Conservation (phyloP, 441 rosid species). For the Metrosideros polymorpha region DNA sequence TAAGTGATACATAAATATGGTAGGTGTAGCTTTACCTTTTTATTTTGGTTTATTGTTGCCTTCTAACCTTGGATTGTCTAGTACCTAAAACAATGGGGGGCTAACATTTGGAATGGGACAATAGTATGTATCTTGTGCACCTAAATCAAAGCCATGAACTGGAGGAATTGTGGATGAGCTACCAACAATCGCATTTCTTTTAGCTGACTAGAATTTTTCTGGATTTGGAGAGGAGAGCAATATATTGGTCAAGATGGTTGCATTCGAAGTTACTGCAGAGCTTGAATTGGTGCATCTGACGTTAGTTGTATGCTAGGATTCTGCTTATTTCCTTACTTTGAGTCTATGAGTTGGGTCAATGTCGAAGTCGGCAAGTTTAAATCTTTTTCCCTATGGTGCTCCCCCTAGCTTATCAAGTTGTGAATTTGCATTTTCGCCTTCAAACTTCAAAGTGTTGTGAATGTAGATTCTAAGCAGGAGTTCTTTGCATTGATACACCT, state of each 20-base stretch:
- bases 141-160: not conserved
- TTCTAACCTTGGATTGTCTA: not conserved
- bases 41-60: not conserved
- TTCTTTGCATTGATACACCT: not conserved
- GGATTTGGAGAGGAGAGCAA: not conserved
- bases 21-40: not conserved
- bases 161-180: not conserved
- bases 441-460: not conserved
- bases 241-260: not conserved
- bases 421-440: not conserved
- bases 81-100: not conserved
- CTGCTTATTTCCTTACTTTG: not conserved
- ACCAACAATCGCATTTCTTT: not conserved
- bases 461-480: not conserved
- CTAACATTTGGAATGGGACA: not conserved
- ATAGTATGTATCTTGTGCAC: not conserved
- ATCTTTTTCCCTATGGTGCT: not conserved
- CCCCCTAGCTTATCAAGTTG: not conserved
- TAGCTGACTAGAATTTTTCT: not conserved
- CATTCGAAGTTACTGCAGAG: not conserved
- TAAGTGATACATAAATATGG: not conserved
- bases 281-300: not conserved
- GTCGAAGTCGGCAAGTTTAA: rapidly evolving
- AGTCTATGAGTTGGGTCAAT: not conserved
- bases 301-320: not conserved